Conservation (phyloP, 2,329 filamentous ascomycete genomes). For the Fusarium sulawesiense region DNA sequence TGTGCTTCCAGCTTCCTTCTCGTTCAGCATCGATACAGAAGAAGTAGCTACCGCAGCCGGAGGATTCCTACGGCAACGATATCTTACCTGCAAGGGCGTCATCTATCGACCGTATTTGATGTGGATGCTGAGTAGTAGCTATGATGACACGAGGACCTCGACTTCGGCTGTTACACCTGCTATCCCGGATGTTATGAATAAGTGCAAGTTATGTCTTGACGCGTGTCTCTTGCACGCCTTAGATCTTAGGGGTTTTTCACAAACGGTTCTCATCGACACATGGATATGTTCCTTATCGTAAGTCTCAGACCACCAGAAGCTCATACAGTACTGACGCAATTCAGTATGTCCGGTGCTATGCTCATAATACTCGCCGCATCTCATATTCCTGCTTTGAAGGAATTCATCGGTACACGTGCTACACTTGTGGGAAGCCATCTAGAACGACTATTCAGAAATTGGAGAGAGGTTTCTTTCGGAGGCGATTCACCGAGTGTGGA, state of each 20-base stretch:
- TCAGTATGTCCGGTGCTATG: conserved; percentile 60
- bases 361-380: conserved; percentile 60
- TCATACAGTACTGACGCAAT: too few species aligned
- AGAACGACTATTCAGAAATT: conserved; percentile 53
- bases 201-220: conserved; percentile 59
- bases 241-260: conserved; percentile 59
- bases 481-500: conserved; percentile 59
- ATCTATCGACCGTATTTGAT: conserved; percentile 65
- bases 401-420: conserved; percentile 54
- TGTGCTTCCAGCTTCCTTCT: conserved; percentile 57
- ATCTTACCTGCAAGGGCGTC: conserved; percentile 63
- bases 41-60: conserved; percentile 55
- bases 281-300: conserved; percentile 67
- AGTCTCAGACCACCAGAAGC: conserved; percentile 23
- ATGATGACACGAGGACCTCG: conserved; percentile 36
- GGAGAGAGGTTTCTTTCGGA: conserved; percentile 55
- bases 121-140: conserved; percentile 58
- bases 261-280: conserved; percentile 64
- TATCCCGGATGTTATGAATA: conserved; percentile 52
- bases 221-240: conserved; percentile 62
- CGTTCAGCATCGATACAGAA: conserved; percentile 52
- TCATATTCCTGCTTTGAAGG: conserved; percentile 52
- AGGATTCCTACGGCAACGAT: conserved; percentile 62
- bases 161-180: conserved; percentile 43
- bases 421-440: conserved; percentile 57